A percentile compares a stretch with the other conserved stretches of the same genome.
Evolutionary conservation across 345 rosid genomes (phyloP).

Genomic region (Luvunga scandens): DNA sequence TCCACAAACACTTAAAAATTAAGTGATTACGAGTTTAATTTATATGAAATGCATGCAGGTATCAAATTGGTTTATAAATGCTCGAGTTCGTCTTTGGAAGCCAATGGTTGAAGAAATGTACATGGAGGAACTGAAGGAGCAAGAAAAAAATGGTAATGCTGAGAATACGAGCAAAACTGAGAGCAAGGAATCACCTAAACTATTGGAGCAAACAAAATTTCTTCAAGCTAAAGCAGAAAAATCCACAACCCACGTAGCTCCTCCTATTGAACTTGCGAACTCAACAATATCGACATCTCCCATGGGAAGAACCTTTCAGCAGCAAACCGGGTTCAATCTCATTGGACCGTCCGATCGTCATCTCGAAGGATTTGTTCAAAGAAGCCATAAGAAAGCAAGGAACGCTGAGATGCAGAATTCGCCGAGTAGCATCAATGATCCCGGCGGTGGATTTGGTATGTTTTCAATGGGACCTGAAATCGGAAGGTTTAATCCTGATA

Average conservation of each 20-base stretch:
- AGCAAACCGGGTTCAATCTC: slow-evolving; percentile 32
- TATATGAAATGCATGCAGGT: slow-evolving; percentile 38
- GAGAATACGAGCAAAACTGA: slow-evolving; percentile 19
- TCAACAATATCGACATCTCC: slow-evolving; percentile 35
- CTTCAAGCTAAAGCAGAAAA: slow-evolving; percentile 26
- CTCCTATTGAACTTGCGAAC: slow-evolving; percentile 28
- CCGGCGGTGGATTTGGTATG: slow-evolving; percentile 32
- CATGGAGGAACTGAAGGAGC: slow-evolving; percentile 50
- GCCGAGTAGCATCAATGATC: slow-evolving; percentile 22
- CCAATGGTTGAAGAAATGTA: slow-evolving; percentile 92
- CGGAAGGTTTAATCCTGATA: slow-evolving; percentile 47
- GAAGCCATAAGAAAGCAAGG: slow-evolving; percentile 43
- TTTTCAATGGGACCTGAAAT: slow-evolving; percentile 35
- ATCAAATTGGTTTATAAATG: slow-evolving; percentile 79
- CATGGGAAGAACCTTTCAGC: slow-evolving; percentile 28
- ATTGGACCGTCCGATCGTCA: slow-evolving; percentile 29
- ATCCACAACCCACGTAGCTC: slow-evolving; percentile 18
- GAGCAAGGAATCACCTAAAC: slow-evolving; percentile 19
- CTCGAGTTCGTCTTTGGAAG: slow-evolving; percentile 85
- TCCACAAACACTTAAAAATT: background rate
- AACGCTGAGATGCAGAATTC: slow-evolving; percentile 28
- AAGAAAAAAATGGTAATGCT: slow-evolving; percentile 25
- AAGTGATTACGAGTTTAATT: background rate
- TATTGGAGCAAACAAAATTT: slow-evolving; percentile 21
- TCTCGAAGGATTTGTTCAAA: slow-evolving; percentile 30